Evolutionary conservation across 768 basidiomycete genomes (phyloP), one percentile per base, ranked within the genome.

Genomic region (Gloeopeniophorella convolvens): DNA sequence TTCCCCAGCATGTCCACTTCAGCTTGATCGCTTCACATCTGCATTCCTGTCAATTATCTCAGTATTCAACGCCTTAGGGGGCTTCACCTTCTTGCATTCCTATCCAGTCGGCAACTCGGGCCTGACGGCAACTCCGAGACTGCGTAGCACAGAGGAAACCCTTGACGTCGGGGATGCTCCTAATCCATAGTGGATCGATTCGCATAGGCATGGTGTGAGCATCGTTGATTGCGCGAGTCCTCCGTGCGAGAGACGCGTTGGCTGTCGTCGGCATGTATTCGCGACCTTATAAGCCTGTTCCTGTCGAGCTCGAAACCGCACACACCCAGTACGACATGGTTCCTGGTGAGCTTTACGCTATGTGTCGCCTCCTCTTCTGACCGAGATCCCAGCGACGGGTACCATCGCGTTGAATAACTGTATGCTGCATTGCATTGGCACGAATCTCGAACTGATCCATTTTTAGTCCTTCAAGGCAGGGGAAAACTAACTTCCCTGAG

Each of bases 381-480:
- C 37, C 7, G 16, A 8, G 33, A 16, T n/a, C 31, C 20, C 40
- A 58, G 54, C 57, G 13, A 45, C 46, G 8, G 57, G 50, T 3
- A 49, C 55, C 11, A 57, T 58, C 24, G 55, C 55, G 16, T 43
- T 58, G 32, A 58, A 58, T n/a, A 58, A 58, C 21, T 53, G 57
- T 56, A 51, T 12, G 54, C 20, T 28, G 27, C 20, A 37, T 18
- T 4, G 18, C 37, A 16, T 32, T 8, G 9, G 37, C 18, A 20
- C 32, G 33, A 35, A 34, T 42, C 18, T 12, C 34, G 15, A 11
- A 37, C 33, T 56, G 11, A 56, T 23, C 16, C 21, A 23, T 28
- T 23, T 21, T 24, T 34, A 76, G 74, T 71, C 58, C 56, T 73
- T 27, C 75, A 77, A 51, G 47, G 20, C 24, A 63, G 59, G 33